These are phyloP conservation scores for Dendrobium officinale DNA, from an alignment of 106 monocot genomes.

Conservation along the genomic window DNA sequence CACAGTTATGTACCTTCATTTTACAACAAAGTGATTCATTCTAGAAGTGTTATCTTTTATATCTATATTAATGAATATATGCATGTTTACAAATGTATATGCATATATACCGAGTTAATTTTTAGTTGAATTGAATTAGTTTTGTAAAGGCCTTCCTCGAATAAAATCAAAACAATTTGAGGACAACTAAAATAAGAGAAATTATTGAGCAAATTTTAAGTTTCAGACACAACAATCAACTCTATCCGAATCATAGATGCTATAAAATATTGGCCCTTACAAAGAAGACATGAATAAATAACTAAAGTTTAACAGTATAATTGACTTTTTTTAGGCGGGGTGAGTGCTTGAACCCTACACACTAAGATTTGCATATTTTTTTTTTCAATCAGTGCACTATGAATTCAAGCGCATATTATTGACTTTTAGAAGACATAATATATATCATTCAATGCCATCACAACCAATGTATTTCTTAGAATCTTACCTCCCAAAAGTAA, in stretches of 20 bases:
- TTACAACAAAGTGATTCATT: too few species aligned
- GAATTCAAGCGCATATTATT: background rate
- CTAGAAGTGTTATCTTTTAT: too few species aligned
- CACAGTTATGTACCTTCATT: too few species aligned
- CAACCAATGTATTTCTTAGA: background rate
- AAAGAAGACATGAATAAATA: background rate
- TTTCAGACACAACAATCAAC: background rate
- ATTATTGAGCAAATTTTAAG: background rate
- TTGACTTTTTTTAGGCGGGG: background rate
- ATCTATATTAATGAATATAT: too few species aligned
- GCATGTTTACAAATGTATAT: too few species aligned
- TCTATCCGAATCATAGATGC: background rate
- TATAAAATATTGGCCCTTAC: background rate
- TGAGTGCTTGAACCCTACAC: too few species aligned
- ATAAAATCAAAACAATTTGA: background rate
- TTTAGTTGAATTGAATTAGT: background rate
- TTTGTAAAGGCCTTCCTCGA: background rate
- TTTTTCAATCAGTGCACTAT: too few species aligned
- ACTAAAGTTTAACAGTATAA: background rate
- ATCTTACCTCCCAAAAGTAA: conserved; percentile 80
- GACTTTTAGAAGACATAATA: background rate
- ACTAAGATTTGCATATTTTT: too few species aligned
- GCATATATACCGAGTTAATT: too few species aligned
- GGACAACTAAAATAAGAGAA: background rate
- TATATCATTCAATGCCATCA: background rate